Evolutionary conservation across 805 yeast genomes (phyloP), one percentile per base, ranked within the genome.

Genomic region (Ogataea paraovalis): DNA sequence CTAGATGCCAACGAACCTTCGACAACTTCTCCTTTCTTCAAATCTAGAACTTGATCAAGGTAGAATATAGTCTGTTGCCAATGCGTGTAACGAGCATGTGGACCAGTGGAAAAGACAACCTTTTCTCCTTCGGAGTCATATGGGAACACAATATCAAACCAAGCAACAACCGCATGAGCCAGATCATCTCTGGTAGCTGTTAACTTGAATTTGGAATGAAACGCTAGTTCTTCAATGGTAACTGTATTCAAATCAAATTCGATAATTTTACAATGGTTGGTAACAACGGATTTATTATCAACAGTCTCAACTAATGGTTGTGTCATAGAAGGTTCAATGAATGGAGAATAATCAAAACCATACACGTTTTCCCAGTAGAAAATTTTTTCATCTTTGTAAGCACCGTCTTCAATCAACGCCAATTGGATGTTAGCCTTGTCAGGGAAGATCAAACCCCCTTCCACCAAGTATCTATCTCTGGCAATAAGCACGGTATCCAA

Each of bases 21-120:
- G 55, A 95, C 73, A 37, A 66, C 61, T 60, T 94, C 99, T 48
- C 92, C 96, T 56, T 74, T 73, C 62, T 83, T 83, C 52, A 86
- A 70, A 60, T 82, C 87, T 54, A 92, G 69, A 25, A 87, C 96
- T 59, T 88, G 87, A 57, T 78, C 82, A 61, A 92, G 75, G 68
- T 94, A 95, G 70, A 95, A 90, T 1, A 94, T 95, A 18, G 97
- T 87, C 72, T 94, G 99, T 68, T 94, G 95, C 99, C 99, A 94
- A 72, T 94, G 99, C 14, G 99, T 94, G 75, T 91, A 90, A 57
- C 82, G 80, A 42, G 90, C 83, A 70, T 86, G 90, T 32, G 99
- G 97, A 21, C 98, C 98, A 13, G 99, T 95, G 19, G 94, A 84
- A 65, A 94, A 91, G 28, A 71, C 72, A 49, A 92, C 84, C 55